Evolutionary conservation across 2,329 filamentous ascomycete species (phyloP), one percentile per base, ranked within the genome.

Genomic region (Huntiella moniliformis): DNA sequence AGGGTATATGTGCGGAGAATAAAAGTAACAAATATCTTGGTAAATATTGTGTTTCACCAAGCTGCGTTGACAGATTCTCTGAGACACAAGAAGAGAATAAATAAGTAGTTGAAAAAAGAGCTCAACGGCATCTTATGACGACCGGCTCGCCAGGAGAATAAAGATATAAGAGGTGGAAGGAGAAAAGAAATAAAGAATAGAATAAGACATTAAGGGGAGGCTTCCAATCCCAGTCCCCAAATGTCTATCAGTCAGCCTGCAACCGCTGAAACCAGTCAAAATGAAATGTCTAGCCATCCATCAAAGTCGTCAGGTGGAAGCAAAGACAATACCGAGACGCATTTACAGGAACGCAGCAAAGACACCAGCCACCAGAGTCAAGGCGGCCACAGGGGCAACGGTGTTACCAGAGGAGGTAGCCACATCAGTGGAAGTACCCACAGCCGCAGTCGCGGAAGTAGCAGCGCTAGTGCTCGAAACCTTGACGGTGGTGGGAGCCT

Each of bases 321-420:
- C 22, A 28, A 8, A 28, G 22, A 28, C 22, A 28, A 28, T 28
- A 28, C 22, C 22, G 7, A 8, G 22, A 28, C 6, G 2, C 22
- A 28, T 28, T 49, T 50, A 52, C 40, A 51, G 44, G 38, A 52
- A 42, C 32, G 46, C 37, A 17, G 51, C 51, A 36, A 52, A 46
- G 37, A 46, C 46, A 43, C 49, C 47, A 17, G 47, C 48, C 15
- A 46, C 50, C 28, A 51, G 39, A 28, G 41, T 45, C 36, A 49
- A 45, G 10, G 48, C 43, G 4, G 40, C 50, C 43, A 50, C 41
- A 15, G 48, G 42, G 4, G 40, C 48, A 28, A 41, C 42, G 22
- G 43, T 42, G 11, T 46, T 37, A n/a, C 41, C 42, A 8, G 47
- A 38, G 37, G 42, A 45, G n/a, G 43, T 46, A 7, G 38, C 36